Evolutionary conservation across 495 filamentous ascomycete genomes (phyloP).

Genomic region (Pyrenula massariospora): DNA sequence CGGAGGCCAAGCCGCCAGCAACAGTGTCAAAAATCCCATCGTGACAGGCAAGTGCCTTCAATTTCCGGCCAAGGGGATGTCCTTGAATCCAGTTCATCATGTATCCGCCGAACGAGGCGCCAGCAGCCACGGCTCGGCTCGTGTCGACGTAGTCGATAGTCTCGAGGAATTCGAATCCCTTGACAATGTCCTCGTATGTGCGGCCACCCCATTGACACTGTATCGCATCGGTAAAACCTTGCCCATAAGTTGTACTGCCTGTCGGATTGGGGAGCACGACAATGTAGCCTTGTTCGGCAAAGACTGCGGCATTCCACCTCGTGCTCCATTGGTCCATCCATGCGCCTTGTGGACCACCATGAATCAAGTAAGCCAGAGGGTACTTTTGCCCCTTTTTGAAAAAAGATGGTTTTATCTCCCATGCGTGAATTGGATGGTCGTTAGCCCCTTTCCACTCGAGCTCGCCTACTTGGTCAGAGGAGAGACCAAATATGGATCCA

Average conservation of each 20-base stretch:
- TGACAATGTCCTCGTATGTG: conserved; percentile 73
- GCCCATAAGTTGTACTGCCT: conserved; percentile 77
- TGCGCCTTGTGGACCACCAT: conserved; percentile 79
- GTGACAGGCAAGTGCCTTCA: conserved; percentile 84
- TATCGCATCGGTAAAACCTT: conserved; percentile 67
- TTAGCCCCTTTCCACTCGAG: conserved; percentile 58
- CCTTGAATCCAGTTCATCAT: conserved; percentile 63
- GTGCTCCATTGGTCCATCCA: conserved; percentile 81
- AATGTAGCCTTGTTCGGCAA: conserved; percentile 86
- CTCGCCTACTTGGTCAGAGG: conserved; percentile 46
- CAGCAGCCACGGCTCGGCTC: conserved; percentile 62
- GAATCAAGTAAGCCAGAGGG: conserved; percentile 72
- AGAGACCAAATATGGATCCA: conserved; percentile 61
- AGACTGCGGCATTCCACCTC: conserved; percentile 83
- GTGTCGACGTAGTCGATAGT: conserved; percentile 65
- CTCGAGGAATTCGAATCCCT: conserved; percentile 66
- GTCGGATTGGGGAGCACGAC: conserved; percentile 84
- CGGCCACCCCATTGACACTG: conserved; percentile 64
- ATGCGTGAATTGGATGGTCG: conserved; percentile 61
- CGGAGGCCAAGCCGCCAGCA: conserved; percentile 53
- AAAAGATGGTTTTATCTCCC: conserved; percentile 68
- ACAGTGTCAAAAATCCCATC: conserved; percentile 80
- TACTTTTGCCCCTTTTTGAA: conserved; percentile 67
- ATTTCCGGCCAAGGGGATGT: conserved; percentile 49
- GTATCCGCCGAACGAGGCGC: conserved; percentile 80